Conservation (phyloP, 345 rosid species). For the Lepidium sativum region DNA sequence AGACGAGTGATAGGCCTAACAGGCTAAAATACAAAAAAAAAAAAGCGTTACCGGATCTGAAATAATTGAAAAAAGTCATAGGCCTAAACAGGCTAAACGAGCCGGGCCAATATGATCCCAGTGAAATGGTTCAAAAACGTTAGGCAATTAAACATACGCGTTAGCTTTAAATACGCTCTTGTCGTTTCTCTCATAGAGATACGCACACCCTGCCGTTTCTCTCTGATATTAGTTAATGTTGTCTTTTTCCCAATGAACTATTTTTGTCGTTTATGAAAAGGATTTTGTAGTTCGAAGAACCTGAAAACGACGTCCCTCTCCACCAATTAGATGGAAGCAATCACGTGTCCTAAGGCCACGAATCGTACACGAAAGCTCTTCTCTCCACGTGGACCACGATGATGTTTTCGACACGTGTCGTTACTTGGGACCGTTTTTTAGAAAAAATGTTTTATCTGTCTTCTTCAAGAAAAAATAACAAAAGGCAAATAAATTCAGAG, state of each 20-base stretch:
- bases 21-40: no score
- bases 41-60: no score
- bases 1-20: no score
- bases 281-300: no score
- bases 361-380: conserved; percentile 26
- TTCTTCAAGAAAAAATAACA: not conserved
- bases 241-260: not conserved
- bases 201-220: conserved; percentile 7
- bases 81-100: no score
- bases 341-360: conserved; percentile 26
- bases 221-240: not conserved
- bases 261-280: no score
- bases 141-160: not conserved
- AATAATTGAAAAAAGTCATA: no score
- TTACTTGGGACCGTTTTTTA: conserved; percentile 7
- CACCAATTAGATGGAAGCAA: conserved; percentile 10
- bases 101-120: no score
- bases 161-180: no score
- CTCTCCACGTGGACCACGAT: conserved; percentile 13
- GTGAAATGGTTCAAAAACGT: not conserved
- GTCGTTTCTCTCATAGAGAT: not conserved
- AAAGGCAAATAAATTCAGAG: not conserved
- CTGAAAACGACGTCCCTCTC: conserved; percentile 20
- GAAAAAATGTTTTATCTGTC: not conserved
- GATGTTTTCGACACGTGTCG: not conserved